phyloP scores from a whole-genome alignment of 1,139 yeast genomes.

The Kodamaea anthophila region DNA sequence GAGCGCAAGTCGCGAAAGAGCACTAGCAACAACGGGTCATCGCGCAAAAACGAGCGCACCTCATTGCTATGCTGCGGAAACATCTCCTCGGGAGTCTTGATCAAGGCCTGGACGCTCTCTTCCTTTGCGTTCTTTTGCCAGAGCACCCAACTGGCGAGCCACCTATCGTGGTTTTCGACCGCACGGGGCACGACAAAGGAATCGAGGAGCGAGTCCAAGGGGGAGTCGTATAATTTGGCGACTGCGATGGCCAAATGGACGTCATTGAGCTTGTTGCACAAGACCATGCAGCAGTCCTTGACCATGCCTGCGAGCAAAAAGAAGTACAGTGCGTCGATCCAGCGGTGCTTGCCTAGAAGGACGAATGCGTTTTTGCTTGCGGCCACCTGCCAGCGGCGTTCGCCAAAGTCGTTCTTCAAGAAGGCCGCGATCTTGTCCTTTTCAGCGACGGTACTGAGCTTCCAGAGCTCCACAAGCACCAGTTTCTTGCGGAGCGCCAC shows the following conservation, averaged over 20 bases:
- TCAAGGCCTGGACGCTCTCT: constrained; percentile 57
- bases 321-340: constrained; percentile 82
- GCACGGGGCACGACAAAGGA: constrained; percentile 54
- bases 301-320: constrained; percentile 76
- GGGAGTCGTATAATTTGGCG: constrained; percentile 59
- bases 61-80: constrained; percentile 10
- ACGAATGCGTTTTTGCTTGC: constrained; percentile 93
- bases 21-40: constrained; percentile 75
- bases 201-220: constrained; percentile 22
- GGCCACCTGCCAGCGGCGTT: constrained; percentile 76
- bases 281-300: constrained; percentile 69
- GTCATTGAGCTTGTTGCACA: constrained; percentile 63
- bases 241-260: constrained; percentile 71
- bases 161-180: constrained; percentile 60
- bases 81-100: constrained; percentile 48
- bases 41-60: constrained; percentile 42
- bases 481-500: constrained; percentile 75
- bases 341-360: constrained; percentile 79
- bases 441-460: constrained; percentile 71
- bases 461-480: constrained; percentile 77
- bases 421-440: constrained; percentile 76
- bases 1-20: constrained; percentile 58
- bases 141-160: constrained; percentile 79
- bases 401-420: constrained; percentile 66
- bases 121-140: constrained; percentile 57